phyloP scores from a whole-genome alignment of 225 moss, liverwort and hornwort species.

The Polytrichum commune region DNA sequence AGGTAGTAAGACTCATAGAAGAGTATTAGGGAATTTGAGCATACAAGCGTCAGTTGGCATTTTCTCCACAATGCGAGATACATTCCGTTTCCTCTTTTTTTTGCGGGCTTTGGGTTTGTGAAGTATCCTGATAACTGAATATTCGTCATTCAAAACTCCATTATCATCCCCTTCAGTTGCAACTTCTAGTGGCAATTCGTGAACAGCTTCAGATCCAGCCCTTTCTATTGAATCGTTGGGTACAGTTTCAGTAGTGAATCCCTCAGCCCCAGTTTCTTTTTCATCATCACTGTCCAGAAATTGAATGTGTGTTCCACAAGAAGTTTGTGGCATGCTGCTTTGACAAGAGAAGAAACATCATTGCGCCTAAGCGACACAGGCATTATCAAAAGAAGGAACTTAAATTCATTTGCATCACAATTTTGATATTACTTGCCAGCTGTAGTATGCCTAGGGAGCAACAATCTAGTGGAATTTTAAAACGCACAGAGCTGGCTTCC shows the following conservation, averaged over 20 bases:
- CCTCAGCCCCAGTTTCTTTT: slow-evolving; percentile 22
- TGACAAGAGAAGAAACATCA: not conserved
- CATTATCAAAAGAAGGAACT: no score
- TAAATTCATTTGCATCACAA: no score
- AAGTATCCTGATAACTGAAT: slow-evolving; percentile 5
- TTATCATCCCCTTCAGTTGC: slow-evolving; percentile 13
- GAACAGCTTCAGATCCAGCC: no score
- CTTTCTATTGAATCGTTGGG: not conserved
- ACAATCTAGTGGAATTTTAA: no score
- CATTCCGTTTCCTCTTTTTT: slow-evolving; percentile 25
- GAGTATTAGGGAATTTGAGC: slow-evolving; percentile 3
- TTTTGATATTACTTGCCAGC: no score
- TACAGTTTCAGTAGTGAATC: not conserved
- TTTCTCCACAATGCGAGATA: slow-evolving; percentile 19
- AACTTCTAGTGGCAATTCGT: slow-evolving; percentile 18
- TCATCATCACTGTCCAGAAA: slow-evolving; percentile 63
- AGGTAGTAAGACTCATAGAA: no score
- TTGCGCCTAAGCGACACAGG: no score
- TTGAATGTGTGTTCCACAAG: slow-evolving; percentile 58
- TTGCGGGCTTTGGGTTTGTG: slow-evolving; percentile 13
- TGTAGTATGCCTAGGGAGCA: no score
- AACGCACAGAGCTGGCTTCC: no score
- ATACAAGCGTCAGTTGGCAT: slow-evolving; percentile 56
- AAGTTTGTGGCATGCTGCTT: slow-evolving; percentile 25
- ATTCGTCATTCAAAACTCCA: slow-evolving; percentile 11